phyloP scores from a whole-genome alignment of 1,284 basidiomycete genomes.

The Pascua sp. region DNA sequence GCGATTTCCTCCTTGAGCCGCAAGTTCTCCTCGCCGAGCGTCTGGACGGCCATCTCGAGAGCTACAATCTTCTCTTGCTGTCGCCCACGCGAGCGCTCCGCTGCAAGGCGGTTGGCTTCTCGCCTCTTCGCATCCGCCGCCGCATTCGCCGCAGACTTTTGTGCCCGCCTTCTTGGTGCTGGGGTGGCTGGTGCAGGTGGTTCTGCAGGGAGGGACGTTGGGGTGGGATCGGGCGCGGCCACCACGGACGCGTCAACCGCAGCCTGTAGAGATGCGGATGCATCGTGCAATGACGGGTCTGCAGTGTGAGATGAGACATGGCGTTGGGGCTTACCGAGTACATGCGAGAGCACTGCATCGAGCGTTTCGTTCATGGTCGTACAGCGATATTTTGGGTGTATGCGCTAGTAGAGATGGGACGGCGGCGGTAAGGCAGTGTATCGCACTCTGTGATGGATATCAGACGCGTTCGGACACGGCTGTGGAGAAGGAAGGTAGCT shows the following conservation, averaged over 20 bases:
- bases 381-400: neutral
- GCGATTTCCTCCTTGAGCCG: conserved; percentile 36
- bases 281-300: neutral
- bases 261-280: neutral
- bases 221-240: neutral
- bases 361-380: conserved; percentile 13
- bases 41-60: conserved; percentile 34
- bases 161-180: neutral
- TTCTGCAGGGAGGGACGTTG: neutral
- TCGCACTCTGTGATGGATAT: neutral
- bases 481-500: neutral
- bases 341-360: conserved; percentile 13
- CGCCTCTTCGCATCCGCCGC: conserved; percentile 35
- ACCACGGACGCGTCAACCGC: neutral
- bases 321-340: conserved; percentile 10
- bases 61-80: conserved; percentile 35
- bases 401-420: neutral
- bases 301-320: neutral
- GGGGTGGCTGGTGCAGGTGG: neutral
- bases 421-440: neutral
- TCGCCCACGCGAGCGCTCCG: conserved; percentile 41
- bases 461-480: neutral
- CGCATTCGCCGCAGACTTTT: neutral
- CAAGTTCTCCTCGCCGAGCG: conserved; percentile 40
- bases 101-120: conserved; percentile 49